These are phyloP conservation scores for Didymella lethalis DNA, from an alignment of 2,329 filamentous ascomycete genomes.

Conservation along the genomic window DNA sequence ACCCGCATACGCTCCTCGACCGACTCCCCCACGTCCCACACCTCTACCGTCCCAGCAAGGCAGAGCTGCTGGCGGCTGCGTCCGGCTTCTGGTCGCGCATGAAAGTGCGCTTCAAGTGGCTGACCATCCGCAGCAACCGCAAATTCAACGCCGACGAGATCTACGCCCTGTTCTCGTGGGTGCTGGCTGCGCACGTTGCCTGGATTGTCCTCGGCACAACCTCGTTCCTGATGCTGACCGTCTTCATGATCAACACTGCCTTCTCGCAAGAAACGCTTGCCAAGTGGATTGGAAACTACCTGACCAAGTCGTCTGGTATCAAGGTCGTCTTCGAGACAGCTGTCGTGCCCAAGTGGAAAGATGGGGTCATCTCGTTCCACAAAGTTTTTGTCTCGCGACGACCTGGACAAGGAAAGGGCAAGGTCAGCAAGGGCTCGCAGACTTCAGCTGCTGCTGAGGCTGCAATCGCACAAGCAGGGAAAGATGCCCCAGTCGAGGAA, in stretches of 20 bases:
- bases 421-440: conserved; percentile 92
- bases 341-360: conserved; percentile 94
- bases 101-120: conserved; percentile 95
- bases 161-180: conserved; percentile 93
- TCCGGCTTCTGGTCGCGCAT: conserved; percentile 92
- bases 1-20: conserved; percentile 58
- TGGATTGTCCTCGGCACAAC: conserved; percentile 98
- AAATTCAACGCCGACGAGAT: conserved; percentile 98
- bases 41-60: conserved; percentile 83
- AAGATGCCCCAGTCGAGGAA: conserved; percentile 39
- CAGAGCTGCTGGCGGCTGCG: conserved; percentile 89
- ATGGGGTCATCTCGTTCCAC: conserved; percentile 93
- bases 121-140: conserved; percentile 89
- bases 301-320: conserved; percentile 90
- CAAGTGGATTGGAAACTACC: conserved; percentile 91
- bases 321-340: conserved; percentile 97
- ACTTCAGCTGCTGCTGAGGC: conserved; percentile 83
- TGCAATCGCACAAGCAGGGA: conserved; percentile 64
- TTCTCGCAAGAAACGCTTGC: conserved; percentile 97
- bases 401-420: conserved; percentile 80
- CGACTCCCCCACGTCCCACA: conserved; percentile 68
- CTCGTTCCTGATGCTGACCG: conserved; percentile 92
- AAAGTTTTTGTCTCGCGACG: conserved; percentile 95
- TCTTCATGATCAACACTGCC: conserved; percentile 92
- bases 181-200: conserved; percentile 88